Evolutionary conservation across 306 rosid species (phyloP).

Genomic region (Alnus rubra): DNA sequence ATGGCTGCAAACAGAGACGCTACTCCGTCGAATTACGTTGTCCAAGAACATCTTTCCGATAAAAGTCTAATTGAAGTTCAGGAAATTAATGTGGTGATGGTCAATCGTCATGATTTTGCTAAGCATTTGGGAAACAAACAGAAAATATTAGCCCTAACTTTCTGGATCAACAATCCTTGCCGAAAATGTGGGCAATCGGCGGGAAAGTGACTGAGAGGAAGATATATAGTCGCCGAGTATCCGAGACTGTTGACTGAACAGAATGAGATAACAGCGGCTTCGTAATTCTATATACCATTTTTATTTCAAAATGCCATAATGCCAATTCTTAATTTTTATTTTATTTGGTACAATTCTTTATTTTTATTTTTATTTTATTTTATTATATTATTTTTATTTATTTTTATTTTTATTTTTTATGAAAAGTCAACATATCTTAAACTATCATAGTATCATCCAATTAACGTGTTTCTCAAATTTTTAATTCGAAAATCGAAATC

Average conservation of each 20-base stretch:
- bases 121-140: conserved; percentile 10
- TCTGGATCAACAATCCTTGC: background rate
- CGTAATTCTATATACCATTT: no score
- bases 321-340: no score
- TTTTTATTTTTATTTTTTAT: no score
- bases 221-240: background rate
- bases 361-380: no score
- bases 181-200: conserved; percentile 29
- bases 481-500: no score
- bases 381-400: no score
- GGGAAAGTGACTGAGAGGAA: conserved; percentile 22
- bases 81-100: background rate
- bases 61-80: background rate
- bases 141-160: background rate
- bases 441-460: no score
- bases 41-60: conserved; percentile 45
- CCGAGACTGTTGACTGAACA: background rate
- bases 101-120: background rate
- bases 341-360: no score
- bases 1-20: conserved; percentile 73
- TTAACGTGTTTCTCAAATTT: no score
- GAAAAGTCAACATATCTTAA: no score
- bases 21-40: conserved; percentile 49
- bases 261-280: background rate
- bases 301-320: no score